Evolutionary conservation across 768 basidiomycete genomes (phyloP).

Genomic region (Antrodiella citrinella): DNA sequence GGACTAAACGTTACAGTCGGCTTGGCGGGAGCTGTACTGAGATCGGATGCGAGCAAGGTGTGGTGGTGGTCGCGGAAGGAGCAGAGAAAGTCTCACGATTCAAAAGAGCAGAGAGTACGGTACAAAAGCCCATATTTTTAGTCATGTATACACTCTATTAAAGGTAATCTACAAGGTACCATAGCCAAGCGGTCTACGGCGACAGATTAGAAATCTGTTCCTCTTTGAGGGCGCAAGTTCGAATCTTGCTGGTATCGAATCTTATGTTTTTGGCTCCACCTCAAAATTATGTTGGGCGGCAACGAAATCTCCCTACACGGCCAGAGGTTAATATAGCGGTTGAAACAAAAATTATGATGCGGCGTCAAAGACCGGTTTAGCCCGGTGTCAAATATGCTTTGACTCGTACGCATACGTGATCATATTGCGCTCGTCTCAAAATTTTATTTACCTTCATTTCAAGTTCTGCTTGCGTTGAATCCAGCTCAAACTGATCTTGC

Average conservation of each 20-base stretch:
- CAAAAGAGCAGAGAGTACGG: neutral
- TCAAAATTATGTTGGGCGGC: too few relatives aligned
- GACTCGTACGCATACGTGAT: too few relatives aligned
- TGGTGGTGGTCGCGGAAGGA: neutral
- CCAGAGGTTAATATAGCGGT: too few relatives aligned
- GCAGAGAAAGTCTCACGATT: neutral
- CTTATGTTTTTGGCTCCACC: neutral
- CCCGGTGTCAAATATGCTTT: too few relatives aligned
- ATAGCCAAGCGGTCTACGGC: slow-evolving; percentile 7
- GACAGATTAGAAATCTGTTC: neutral
- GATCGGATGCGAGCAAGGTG: neutral
- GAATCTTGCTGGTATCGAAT: slow-evolving; percentile 7
- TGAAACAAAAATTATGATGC: too few relatives aligned
- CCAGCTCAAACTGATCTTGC: too few relatives aligned
- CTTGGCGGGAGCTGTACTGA: neutral
- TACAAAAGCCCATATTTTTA: neutral
- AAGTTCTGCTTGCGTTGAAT: too few relatives aligned
- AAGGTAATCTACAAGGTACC: neutral
- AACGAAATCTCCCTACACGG: too few relatives aligned
- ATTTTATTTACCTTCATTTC: too few relatives aligned
- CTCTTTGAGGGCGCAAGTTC: slow-evolving; percentile 10
- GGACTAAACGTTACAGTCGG: neutral
- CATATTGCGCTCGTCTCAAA: too few relatives aligned
- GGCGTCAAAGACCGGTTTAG: too few relatives aligned
- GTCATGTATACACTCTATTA: neutral